These are phyloP conservation scores for Colletotrichum eleusines DNA, from an alignment of 2,329 filamentous ascomycete genomes.

Conservation along the genomic window DNA sequence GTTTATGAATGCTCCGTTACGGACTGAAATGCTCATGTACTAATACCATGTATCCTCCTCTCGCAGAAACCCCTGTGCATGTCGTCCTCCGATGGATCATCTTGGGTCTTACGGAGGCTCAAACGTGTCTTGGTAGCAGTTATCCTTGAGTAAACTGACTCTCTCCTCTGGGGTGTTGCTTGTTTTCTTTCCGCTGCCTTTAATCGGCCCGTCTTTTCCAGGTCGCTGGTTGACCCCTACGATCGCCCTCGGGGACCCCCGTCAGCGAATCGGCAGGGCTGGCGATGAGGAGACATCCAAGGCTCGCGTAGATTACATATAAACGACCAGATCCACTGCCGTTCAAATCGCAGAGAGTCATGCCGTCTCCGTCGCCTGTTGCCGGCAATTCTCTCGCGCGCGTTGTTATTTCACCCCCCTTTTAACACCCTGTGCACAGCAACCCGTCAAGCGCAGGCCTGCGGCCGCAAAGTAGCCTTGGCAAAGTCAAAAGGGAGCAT, in stretches of 20 bases:
- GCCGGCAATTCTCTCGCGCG: background rate
- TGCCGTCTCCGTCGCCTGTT: background rate
- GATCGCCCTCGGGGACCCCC: background rate
- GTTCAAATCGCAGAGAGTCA: background rate
- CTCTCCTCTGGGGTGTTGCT: background rate
- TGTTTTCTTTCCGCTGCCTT: background rate
- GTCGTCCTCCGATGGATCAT: background rate
- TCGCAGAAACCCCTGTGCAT: no score
- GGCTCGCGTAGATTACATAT: background rate
- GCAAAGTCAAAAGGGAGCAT: no score
- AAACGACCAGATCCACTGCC: conserved; percentile 1
- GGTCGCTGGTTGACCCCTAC: background rate
- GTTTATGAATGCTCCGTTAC: background rate
- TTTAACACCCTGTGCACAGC: no score
- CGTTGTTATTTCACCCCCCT: background rate
- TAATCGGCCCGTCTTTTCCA: background rate
- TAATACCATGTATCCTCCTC: background rate
- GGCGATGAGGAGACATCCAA: background rate
- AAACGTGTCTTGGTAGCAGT: background rate
- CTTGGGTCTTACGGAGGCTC: background rate
- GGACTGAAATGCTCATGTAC: no score
- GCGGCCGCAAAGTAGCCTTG: no score
- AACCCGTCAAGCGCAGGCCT: background rate
- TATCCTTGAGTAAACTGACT: no score
- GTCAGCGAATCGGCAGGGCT: background rate